phyloP scores from a whole-genome alignment of 2,329 filamentous ascomycete genomes.

The Pseudodiploospora longispora region DNA sequence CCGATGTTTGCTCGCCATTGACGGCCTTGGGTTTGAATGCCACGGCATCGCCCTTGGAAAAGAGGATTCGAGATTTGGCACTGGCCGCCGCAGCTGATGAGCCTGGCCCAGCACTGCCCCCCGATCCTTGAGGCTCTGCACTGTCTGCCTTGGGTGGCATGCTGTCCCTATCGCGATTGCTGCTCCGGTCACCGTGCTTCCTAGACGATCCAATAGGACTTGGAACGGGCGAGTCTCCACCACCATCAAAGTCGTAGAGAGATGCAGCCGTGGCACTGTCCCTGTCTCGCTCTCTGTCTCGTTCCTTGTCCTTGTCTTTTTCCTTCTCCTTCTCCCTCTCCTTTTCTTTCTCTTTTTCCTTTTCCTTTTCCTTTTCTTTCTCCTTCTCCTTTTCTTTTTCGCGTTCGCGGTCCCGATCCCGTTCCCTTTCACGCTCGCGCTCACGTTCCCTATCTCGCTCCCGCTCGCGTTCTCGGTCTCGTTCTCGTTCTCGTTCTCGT shows the following conservation, averaged over 20 bases:
- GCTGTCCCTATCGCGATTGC: conserved; percentile 40
- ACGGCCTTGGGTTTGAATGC: conserved; percentile 54
- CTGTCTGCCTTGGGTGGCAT: conserved; percentile 49
- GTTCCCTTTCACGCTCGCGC: conserved; percentile 15
- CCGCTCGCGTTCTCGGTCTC: too few species aligned
- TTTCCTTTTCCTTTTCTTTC: too few species aligned
- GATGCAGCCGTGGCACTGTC: conserved; percentile 23
- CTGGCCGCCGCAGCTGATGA: conserved; percentile 12
- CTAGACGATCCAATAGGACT: conserved; percentile 31
- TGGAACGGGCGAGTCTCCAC: conserved; percentile 37
- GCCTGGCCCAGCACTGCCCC: conserved; percentile 18
- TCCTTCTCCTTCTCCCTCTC: too few species aligned
- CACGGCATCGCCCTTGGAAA: conserved; percentile 55
- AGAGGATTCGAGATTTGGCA: conserved; percentile 44
- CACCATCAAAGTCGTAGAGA: conserved; percentile 37
- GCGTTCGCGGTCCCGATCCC: not conserved
- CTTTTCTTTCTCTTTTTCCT: too few species aligned
- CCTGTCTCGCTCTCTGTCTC: conserved; percentile 13
- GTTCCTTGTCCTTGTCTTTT: not conserved
- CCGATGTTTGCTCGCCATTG: conserved; percentile 38
- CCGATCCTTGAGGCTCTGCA: conserved; percentile 43
- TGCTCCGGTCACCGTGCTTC: conserved; percentile 29
- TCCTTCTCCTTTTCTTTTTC: too few species aligned
- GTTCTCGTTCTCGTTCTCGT: too few species aligned
- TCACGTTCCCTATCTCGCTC: conserved; percentile 4